These are phyloP conservation scores for Gyrodon lividus DNA, from an alignment of 768 basidiomycete species.

Conservation along the genomic window DNA sequence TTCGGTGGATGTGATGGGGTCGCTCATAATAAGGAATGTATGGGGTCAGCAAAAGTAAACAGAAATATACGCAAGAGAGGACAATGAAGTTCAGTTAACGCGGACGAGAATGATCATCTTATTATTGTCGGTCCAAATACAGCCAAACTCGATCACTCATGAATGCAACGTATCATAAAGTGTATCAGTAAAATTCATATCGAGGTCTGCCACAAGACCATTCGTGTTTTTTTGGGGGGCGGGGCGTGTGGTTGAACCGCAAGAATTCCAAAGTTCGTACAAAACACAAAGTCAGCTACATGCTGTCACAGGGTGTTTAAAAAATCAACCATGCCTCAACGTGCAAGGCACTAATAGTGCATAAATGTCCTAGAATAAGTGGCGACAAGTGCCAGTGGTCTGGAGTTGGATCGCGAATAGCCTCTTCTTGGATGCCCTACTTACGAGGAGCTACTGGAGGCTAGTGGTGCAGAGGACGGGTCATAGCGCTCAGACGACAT, in stretches of 20 bases:
- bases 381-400: too few species aligned
- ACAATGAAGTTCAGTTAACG: conserved; percentile 14
- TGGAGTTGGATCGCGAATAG: background rate
- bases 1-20: conserved; percentile 11
- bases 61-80: conserved; percentile 13
- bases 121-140: conserved; percentile 20
- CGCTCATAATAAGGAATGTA: conserved; percentile 33
- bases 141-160: conserved; percentile 18
- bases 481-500: conserved; percentile 36
- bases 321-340: background rate
- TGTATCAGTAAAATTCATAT: too few species aligned
- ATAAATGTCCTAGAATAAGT: background rate
- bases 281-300: background rate
- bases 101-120: background rate
- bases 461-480: conserved; percentile 16
- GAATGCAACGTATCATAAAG: too few species aligned
- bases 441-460: conserved; percentile 15
- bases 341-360: background rate
- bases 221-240: background rate
- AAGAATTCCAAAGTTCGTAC: background rate
- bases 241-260: background rate
- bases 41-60: conserved; percentile 14
- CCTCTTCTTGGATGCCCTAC: background rate
- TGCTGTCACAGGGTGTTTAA: background rate
- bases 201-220: background rate